Evolutionary conservation across 208 protist species (phyloP).

Genomic region (Leishmania amazonensis): DNA sequence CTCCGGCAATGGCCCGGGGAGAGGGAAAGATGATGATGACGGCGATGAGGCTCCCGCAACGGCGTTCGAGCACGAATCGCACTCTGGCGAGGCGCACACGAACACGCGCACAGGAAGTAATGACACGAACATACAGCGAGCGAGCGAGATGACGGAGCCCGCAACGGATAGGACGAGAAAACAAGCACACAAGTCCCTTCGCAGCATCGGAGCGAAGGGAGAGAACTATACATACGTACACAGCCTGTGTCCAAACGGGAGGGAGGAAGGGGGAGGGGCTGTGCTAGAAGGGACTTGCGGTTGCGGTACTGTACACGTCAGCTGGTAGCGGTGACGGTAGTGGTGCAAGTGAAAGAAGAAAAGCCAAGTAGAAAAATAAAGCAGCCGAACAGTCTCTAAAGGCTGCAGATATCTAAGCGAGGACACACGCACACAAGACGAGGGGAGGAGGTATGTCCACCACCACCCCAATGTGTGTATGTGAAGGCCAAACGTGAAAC

Average conservation of each 20-base stretch:
- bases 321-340: constrained; percentile 2
- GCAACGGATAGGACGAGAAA: not conserved
- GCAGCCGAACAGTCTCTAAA: constrained; percentile 1
- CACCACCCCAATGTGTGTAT: not conserved
- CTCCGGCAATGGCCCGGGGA: too few species aligned
- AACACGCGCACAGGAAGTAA: not conserved
- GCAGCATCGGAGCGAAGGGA: not conserved
- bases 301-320: not conserved
- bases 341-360: constrained; percentile 9
- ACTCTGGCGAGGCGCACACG: not conserved
- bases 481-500: not conserved
- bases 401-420: not conserved
- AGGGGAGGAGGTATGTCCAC: not conserved
- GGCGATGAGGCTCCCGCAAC: not conserved
- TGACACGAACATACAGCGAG: not conserved
- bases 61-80: not conserved
- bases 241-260: not conserved
- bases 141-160: constrained; percentile 3
- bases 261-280: not conserved
- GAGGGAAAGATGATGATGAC: not conserved
- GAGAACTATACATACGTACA: not conserved
- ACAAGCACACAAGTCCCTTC: not conserved
- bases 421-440: not conserved
- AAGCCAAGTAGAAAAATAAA: not conserved
- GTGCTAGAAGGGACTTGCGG: not conserved